These are phyloP conservation scores for Suhomyces chickasaworum DNA, from an alignment of 1,139 yeast species.

Conservation along the genomic window DNA sequence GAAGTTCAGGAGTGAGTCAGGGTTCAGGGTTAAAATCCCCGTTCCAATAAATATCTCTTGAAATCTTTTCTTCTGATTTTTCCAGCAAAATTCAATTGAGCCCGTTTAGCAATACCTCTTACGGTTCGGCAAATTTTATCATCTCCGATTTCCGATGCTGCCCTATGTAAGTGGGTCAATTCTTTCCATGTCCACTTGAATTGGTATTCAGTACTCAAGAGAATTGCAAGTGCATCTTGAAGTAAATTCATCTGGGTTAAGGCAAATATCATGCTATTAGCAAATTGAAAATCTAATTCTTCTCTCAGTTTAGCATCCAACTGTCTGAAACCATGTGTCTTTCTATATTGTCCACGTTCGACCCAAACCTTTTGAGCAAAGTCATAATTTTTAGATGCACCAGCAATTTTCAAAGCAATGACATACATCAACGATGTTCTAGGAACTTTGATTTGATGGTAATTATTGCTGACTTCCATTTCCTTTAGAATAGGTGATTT, in stretches of 20 bases:
- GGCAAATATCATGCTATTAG: slow-evolving; percentile 59
- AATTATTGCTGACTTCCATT: slow-evolving; percentile 11
- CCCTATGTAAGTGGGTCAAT: slow-evolving; percentile 48
- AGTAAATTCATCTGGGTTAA: slow-evolving; percentile 54
- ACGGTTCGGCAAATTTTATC: slow-evolving; percentile 37
- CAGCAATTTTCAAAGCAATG: slow-evolving; percentile 68
- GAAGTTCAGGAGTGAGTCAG: no score
- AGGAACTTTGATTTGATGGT: slow-evolving; percentile 28
- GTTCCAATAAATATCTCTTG: slow-evolving; percentile 33
- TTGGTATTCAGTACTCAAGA: slow-evolving; percentile 65
- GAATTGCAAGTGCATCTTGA: slow-evolving; percentile 70
- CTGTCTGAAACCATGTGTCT: slow-evolving; percentile 48
- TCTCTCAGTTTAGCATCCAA: slow-evolving; percentile 44
- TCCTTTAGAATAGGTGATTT: slow-evolving; percentile 33
- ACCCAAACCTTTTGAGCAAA: slow-evolving; percentile 72
- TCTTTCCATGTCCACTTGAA: slow-evolving; percentile 73
- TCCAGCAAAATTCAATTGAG: slow-evolving; percentile 41
- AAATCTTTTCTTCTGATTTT: slow-evolving; percentile 39
- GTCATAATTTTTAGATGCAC: slow-evolving; percentile 49
- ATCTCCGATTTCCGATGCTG: slow-evolving; percentile 55
- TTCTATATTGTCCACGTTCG: slow-evolving; percentile 75
- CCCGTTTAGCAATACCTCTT: slow-evolving; percentile 34
- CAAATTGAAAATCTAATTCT: slow-evolving; percentile 65
- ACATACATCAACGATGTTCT: slow-evolving; percentile 60
- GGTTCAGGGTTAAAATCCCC: slow-evolving; percentile 29